phyloP scores from a whole-genome alignment of 148 eudicot species.

The Diospyros kaki region DNA sequence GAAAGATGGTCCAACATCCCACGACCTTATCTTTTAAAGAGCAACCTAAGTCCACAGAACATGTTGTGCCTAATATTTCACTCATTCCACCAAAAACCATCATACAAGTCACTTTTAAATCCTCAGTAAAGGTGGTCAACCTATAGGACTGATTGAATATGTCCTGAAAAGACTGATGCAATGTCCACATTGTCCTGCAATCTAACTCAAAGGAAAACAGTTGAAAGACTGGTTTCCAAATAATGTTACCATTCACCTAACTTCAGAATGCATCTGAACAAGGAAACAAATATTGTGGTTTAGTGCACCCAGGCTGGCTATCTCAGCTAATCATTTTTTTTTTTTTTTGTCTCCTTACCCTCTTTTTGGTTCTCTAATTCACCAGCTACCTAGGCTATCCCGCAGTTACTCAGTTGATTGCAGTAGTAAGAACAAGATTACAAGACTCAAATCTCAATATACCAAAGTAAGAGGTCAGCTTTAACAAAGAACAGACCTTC shows the following conservation, averaged over 20 bases:
- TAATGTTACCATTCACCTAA: background rate
- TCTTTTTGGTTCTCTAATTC: background rate
- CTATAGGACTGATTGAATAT: background rate
- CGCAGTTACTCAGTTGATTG: conserved; percentile 18
- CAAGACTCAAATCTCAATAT: background rate
- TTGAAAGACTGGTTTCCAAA: background rate
- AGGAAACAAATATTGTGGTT: background rate
- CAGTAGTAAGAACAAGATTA: conserved; percentile 6
- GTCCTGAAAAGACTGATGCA: background rate
- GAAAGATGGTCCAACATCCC: background rate
- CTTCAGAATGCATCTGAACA: background rate
- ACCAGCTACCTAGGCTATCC: background rate
- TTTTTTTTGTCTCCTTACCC: background rate
- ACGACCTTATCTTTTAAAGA: background rate
- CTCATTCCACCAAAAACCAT: background rate
- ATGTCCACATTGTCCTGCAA: background rate
- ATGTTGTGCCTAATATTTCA: background rate
- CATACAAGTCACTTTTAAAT: background rate
- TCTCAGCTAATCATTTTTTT: conserved; percentile 4
- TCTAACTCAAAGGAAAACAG: conserved; percentile 4
- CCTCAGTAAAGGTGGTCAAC: background rate
- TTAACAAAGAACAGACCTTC: conserved; percentile 46
- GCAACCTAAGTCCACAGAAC: background rate
- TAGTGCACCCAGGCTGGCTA: background rate
- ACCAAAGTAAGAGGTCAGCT: conserved; percentile 7